phyloP scores from a whole-genome alignment of 129 eudicot species.

The Tagetes erecta region DNA sequence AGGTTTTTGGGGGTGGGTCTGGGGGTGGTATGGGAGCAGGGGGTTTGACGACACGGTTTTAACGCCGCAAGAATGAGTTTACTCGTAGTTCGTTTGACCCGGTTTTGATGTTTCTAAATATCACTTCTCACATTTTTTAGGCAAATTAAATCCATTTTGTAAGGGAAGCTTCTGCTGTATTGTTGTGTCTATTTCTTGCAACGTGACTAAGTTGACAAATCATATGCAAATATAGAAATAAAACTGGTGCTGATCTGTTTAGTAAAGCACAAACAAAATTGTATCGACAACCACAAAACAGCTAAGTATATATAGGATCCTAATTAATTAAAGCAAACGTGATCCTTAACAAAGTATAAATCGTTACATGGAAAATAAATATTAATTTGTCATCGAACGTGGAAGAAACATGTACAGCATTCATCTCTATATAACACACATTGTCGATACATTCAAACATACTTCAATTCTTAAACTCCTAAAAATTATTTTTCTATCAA shows the following conservation, averaged over 20 bases:
- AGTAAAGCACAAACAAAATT: neutral
- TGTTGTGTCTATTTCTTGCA: too few species aligned
- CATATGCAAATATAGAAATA: neutral
- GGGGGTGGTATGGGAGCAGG: too few species aligned
- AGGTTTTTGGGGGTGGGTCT: too few species aligned
- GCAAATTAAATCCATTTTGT: too few species aligned
- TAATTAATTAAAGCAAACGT: too few species aligned
- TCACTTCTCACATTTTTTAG: too few species aligned
- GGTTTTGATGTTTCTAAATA: too few species aligned
- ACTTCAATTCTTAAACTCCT: neutral
- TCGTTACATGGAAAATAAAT: neutral
- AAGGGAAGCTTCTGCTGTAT: too few species aligned
- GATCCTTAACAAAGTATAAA: neutral
- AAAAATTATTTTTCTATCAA: neutral
- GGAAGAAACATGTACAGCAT: neutral
- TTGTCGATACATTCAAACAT: neutral
- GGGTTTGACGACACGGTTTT: too few species aligned
- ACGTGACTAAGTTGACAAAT: too few species aligned
- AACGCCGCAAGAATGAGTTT: too few species aligned
- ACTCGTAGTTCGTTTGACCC: too few species aligned
- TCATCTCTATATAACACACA: neutral
- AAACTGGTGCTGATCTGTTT: neutral
- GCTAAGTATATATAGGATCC: neutral
- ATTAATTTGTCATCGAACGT: neutral
- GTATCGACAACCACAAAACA: neutral